Conservation (phyloP, 148 eudicot species). For the Oxyria digyna region DNA sequence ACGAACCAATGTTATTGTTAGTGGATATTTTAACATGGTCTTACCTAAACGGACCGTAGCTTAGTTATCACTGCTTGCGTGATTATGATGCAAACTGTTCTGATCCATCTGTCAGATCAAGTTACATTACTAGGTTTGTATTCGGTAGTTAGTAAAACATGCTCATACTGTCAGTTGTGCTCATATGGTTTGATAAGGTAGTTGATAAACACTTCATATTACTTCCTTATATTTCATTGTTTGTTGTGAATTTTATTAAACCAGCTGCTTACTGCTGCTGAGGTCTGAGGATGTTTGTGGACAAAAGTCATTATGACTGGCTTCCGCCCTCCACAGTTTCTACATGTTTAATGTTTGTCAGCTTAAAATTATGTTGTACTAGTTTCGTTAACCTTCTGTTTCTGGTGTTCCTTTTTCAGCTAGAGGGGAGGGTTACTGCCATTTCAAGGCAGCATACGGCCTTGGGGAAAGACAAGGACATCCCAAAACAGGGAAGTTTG, state of each 20-base stretch:
- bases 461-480: slow-evolving; percentile 60
- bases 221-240: not conserved
- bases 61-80: not conserved
- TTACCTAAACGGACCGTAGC: not conserved
- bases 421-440: slow-evolving; percentile 49
- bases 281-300: slow-evolving; percentile 1
- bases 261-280: not conserved
- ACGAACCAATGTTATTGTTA: not conserved
- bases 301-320: not conserved
- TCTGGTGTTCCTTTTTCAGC: slow-evolving; percentile 26
- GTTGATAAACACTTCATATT: not conserved
- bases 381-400: not conserved
- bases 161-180: not conserved
- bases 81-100: not conserved
- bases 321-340: not conserved
- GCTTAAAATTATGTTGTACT: not conserved
- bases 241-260: not conserved
- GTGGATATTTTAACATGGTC: not conserved
- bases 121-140: not conserved
- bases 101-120: not conserved
- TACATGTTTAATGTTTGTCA: not conserved
- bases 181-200: not conserved
- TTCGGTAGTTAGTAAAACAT: not conserved
- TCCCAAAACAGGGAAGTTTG: slow-evolving; percentile 36
- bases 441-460: slow-evolving; percentile 47